phyloP scores from a whole-genome alignment of 805 yeast genomes.

The Suhomyces xylopsoci region DNA sequence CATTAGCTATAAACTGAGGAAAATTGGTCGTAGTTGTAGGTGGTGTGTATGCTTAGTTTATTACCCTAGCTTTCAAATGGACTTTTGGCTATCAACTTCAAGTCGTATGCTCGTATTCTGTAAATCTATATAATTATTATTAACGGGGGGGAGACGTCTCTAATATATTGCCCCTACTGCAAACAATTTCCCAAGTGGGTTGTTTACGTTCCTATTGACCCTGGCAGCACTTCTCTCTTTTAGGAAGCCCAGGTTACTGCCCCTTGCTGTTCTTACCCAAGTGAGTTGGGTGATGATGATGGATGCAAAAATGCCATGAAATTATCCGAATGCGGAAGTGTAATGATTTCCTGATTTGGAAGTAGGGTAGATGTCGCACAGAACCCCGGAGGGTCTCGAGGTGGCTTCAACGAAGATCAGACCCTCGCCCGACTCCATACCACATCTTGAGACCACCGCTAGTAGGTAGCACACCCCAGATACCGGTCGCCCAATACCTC shows the following conservation, averaged over 20 bases:
- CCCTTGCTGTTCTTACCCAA: background rate
- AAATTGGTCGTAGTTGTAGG: no score
- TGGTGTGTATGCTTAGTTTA: no score
- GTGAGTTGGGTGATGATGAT: background rate
- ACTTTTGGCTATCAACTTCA: background rate
- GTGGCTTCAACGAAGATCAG: background rate
- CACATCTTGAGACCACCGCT: no score
- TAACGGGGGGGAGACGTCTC: background rate
- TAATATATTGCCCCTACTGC: background rate
- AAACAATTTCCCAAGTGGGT: background rate
- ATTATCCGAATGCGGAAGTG: conserved; percentile 9
- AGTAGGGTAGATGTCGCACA: background rate
- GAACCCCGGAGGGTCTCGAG: background rate
- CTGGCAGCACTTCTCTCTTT: background rate
- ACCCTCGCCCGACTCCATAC: background rate
- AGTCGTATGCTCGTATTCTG: background rate
- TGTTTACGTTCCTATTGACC: background rate
- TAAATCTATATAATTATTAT: background rate
- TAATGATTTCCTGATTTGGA: conserved; percentile 3
- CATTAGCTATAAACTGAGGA: conserved; percentile 10
- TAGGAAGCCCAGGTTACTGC: background rate
- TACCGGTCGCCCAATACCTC: no score
- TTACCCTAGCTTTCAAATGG: background rate
- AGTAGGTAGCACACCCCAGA: no score
- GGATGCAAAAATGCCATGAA: background rate